Percentiles rank a stretch among this genome's conserved stretches.
These are phyloP conservation scores for Globisporangium polare DNA, from an alignment of 352 stramenopile species.

Conservation along the genomic window DNA sequence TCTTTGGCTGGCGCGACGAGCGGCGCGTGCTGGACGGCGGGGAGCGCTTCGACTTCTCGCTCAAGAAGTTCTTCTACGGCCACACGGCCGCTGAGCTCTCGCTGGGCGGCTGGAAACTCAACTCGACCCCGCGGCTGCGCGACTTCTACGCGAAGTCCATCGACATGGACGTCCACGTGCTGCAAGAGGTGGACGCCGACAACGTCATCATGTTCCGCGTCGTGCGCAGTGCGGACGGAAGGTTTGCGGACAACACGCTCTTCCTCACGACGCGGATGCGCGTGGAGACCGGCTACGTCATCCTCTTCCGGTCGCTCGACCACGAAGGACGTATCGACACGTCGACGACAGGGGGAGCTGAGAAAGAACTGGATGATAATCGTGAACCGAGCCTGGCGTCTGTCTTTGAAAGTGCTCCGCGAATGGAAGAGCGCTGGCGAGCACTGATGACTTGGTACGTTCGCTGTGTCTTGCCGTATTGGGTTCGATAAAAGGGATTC, in stretches of 20 bases:
- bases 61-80: conserved; percentile 47
- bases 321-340: conserved; percentile 1
- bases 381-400: neutral
- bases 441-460: conserved; percentile 49
- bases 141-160: conserved; percentile 46
- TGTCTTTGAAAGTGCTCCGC: neutral
- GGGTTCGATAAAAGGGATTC: too few species aligned
- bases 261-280: conserved; percentile 41
- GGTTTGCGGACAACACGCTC: conserved; percentile 29
- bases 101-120: conserved; percentile 39
- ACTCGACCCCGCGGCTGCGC: conserved; percentile 21
- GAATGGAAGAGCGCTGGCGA: conserved; percentile 30
- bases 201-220: conserved; percentile 55
- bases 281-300: conserved; percentile 29
- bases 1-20: conserved; percentile 57
- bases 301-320: conserved; percentile 52
- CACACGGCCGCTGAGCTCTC: conserved; percentile 27
- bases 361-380: neutral
- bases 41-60: conserved; percentile 52
- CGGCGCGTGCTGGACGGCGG: conserved; percentile 30
- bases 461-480: neutral
- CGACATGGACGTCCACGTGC: conserved; percentile 29
- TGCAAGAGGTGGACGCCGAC: conserved; percentile 52
- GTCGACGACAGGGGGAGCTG: neutral
- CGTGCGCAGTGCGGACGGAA: conserved; percentile 26